Evolutionary conservation across 1,284 basidiomycete species (phyloP), one percentile per base, ranked within the genome.

Genomic region (Mycena citricolor): DNA sequence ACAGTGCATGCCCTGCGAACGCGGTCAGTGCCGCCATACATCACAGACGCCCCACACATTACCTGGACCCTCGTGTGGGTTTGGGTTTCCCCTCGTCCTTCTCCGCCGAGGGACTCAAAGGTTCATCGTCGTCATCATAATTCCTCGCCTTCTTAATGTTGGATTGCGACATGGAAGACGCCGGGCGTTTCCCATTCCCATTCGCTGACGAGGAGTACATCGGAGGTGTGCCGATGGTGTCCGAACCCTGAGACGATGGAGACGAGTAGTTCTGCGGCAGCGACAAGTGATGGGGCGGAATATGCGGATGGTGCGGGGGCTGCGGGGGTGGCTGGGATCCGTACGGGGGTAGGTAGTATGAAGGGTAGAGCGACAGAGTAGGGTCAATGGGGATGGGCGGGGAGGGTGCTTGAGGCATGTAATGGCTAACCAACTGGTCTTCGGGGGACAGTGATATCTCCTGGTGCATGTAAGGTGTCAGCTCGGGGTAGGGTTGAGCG

Each of bases 61-160:
- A 91, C 90, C 90, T 76, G 24, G 90, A 90, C 16, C 91, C 91
- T 30, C 91, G 73, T 2, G 92, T 94, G 5, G 90, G 77, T 67
- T 94, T 94, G 32, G 83, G 74, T 65, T 93, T 94, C 23, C 67
- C 59, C 47, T 85, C 85, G 2, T 81, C 79, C 58, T 78, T 80
- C 25, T 79, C 81, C n/a, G 73, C 65, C 2, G 66, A 56, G 4
- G 78, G 79, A 59, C 78, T 82, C 2, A 67, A 61, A 5, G 59
- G 58, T 19, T 72, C 69, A 10, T 69, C 70, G 22, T 66, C 60
- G n/a, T 76, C 75, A 35, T 86, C 77, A 39, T 85, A 81, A 52
- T 73, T 79, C 30, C 79, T 74, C 3, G 71, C 57, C 58, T 80
- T 85, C 62, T 83, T 88, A 52, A 63, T 58, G 13, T 63, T 60